Percentiles rank a stretch among this genome's conserved stretches.
Conservation (phyloP, 1,284 basidiomycete genomes). For the Phenoliferia sp. region DNA sequence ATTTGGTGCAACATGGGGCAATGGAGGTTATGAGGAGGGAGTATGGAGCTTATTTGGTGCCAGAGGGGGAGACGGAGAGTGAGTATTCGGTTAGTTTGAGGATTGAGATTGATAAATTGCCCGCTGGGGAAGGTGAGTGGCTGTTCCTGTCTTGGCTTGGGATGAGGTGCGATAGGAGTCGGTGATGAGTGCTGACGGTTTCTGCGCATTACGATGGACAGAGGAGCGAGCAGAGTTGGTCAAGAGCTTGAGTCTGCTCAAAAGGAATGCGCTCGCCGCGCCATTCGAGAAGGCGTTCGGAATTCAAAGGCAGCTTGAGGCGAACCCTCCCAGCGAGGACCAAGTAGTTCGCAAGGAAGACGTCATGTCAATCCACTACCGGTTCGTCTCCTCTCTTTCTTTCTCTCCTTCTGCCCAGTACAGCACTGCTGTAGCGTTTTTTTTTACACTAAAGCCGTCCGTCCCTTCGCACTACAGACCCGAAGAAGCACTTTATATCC, state of each 20-base stretch:
- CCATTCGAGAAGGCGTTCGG: constrained; percentile 89
- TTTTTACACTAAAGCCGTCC: not conserved
- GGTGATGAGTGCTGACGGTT: not conserved
- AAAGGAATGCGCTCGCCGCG: constrained; percentile 89
- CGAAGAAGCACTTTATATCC: constrained; percentile 94
- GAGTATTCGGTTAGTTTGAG: constrained; percentile 85
- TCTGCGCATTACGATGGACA: constrained; percentile 44
- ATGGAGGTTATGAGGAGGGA: constrained; percentile 73
- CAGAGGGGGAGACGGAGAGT: constrained; percentile 53
- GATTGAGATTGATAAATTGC: constrained; percentile 81
- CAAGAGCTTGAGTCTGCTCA: constrained; percentile 76
- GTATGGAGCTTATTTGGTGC: constrained; percentile 64
- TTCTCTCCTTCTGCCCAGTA: not conserved
- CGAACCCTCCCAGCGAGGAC: constrained; percentile 50
- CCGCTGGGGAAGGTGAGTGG: constrained; percentile 67
- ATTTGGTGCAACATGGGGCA: constrained; percentile 81
- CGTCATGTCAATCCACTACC: constrained; percentile 88
- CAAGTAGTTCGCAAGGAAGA: constrained; percentile 59
- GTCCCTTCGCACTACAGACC: constrained; percentile 50
- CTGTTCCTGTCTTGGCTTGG: not conserved
- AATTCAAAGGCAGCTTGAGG: constrained; percentile 79
- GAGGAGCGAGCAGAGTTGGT: constrained; percentile 76
- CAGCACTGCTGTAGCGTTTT: not conserved
- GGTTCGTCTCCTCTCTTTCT: constrained; percentile 39
- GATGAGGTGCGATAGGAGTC: not conserved